A percentile compares a stretch with the other conserved stretches of the same genome.
Evolutionary conservation across 371 early-diverging fungal species (phyloP).

Genomic region (Mucor sp.): DNA sequence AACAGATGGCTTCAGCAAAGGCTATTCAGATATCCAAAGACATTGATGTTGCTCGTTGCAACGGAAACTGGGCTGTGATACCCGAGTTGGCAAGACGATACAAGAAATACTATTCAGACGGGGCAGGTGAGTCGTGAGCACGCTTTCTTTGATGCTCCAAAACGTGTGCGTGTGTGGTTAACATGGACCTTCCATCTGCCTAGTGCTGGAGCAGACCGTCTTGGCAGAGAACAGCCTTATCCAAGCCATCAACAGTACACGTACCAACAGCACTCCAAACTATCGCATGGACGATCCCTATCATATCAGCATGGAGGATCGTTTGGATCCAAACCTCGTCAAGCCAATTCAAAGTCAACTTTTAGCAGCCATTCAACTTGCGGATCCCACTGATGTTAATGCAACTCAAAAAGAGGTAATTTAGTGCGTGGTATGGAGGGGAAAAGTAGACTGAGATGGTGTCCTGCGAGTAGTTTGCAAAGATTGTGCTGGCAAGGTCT

Average conservation of each 20-base stretch:
- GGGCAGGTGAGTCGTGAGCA: constrained; percentile 45
- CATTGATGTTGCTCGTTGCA: constrained; percentile 56
- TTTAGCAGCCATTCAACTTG: constrained; percentile 21
- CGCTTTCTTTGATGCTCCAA: not conserved
- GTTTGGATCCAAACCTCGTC: constrained; percentile 26
- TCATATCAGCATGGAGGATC: constrained; percentile 26
- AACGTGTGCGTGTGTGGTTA: not conserved
- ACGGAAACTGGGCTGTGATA: constrained; percentile 52
- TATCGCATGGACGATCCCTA: constrained; percentile 34
- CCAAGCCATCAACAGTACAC: constrained; percentile 6
- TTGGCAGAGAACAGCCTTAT: constrained; percentile 41
- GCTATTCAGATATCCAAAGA: constrained; percentile 42
- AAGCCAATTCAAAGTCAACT: constrained; percentile 33
- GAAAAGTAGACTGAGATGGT: not conserved
- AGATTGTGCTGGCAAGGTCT: constrained; percentile 43
- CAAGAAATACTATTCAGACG: constrained; percentile 60
- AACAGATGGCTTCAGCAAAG: constrained; percentile 30
- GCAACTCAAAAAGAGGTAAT: constrained; percentile 36
- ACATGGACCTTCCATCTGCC: too few species aligned
- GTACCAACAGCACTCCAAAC: not conserved
- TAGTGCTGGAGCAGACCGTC: constrained; percentile 51
- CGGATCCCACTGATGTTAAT: constrained; percentile 2
- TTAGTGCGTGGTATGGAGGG: too few species aligned
- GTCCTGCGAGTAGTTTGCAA: constrained; percentile 36
- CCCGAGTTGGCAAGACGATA: constrained; percentile 64